Evolutionary conservation across 2,329 filamentous ascomycete genomes (phyloP).

Genomic region (Helminthosporium solani): DNA sequence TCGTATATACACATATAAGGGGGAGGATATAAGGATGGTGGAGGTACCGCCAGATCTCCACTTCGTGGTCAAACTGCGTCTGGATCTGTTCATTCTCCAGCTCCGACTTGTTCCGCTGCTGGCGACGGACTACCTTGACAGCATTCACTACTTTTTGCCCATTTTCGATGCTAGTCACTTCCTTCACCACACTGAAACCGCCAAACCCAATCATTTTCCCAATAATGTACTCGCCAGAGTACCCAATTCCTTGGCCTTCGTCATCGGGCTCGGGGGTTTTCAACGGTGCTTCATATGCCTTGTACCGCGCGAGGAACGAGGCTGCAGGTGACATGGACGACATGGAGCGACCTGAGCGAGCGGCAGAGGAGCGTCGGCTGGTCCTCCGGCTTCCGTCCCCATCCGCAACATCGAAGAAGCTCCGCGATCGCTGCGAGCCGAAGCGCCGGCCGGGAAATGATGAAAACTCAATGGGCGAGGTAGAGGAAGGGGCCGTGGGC

Average conservation of each 20-base stretch:
- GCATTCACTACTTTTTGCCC: constrained; percentile 58
- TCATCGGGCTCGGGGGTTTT: constrained; percentile 58
- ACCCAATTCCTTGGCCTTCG: constrained; percentile 66
- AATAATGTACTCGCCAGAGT: constrained; percentile 62
- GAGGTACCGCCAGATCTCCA: constrained; percentile 66
- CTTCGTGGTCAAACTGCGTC: constrained; percentile 68
- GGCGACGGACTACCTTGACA: constrained; percentile 68
- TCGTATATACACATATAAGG: constrained; percentile 64
- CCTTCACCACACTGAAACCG: constrained; percentile 67
- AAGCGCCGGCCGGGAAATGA: constrained; percentile 25
- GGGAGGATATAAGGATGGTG: constrained; percentile 63
- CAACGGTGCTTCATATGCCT: constrained; percentile 37
- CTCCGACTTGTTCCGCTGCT: constrained; percentile 56
- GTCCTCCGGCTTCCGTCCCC: constrained; percentile 39
- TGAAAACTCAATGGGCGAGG: constrained; percentile 41
- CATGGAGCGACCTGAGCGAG: constrained; percentile 50
- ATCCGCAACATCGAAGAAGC: constrained; percentile 32
- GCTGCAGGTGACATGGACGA: constrained; percentile 59
- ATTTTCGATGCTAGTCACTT: constrained; percentile 62
- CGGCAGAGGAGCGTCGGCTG: constrained; percentile 44
- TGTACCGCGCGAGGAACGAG: constrained; percentile 59
- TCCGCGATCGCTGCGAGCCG: constrained; percentile 33
- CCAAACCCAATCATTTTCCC: constrained; percentile 66
- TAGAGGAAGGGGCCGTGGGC: constrained; percentile 25
- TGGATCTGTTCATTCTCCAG: constrained; percentile 65